A percentile compares a stretch with the other conserved stretches of the same genome.
phyloP scores from a whole-genome alignment of 2,329 filamentous ascomycete genomes.

The Nannizzia gypsea region DNA sequence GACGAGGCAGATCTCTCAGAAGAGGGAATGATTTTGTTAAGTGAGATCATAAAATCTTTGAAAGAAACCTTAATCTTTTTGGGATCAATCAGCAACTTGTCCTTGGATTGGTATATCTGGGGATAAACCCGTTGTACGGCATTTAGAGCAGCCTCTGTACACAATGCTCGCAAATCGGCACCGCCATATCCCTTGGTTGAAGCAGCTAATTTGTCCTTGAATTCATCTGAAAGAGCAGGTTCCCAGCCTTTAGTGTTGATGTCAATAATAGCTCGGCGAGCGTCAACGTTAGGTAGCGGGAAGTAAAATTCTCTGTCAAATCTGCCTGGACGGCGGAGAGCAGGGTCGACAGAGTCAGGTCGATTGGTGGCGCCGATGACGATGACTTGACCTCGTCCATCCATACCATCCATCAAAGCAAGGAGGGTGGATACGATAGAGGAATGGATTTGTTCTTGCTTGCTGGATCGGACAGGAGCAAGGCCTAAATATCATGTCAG shows the following conservation, averaged over 20 bases:
- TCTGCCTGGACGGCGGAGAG: conserved; percentile 89
- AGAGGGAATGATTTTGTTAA: conserved; percentile 92
- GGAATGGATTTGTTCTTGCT: conserved; percentile 96
- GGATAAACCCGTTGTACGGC: conserved; percentile 91
- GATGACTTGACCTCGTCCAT: conserved; percentile 93
- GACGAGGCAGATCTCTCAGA: conserved; percentile 83
- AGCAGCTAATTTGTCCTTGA: conserved; percentile 71
- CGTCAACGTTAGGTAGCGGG: conserved; percentile 70
- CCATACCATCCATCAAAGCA: conserved; percentile 95
- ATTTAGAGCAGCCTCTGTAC: conserved; percentile 91
- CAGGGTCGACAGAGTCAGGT: conserved; percentile 96
- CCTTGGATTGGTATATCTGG: conserved; percentile 83
- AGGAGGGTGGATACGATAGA: conserved; percentile 93
- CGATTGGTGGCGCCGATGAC: conserved; percentile 98
- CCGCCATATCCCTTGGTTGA: conserved; percentile 94
- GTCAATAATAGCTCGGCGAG: conserved; percentile 73
- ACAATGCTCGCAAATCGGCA: conserved; percentile 84
- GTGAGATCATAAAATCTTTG: conserved; percentile 92
- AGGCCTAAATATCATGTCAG: conserved; percentile 36
- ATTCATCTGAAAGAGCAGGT: conserved; percentile 55
- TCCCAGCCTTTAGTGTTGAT: conserved; percentile 96
- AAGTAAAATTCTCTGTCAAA: conserved; percentile 99
- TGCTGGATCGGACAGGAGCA: conserved; percentile 89
- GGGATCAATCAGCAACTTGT: conserved; percentile 82
- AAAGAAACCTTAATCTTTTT: conserved; percentile 74